A percentile compares a stretch with the other conserved stretches of the same genome.
phyloP scores from a whole-genome alignment of 2,329 filamentous ascomycete species.

The Sporothrix brunneoviolacea region DNA sequence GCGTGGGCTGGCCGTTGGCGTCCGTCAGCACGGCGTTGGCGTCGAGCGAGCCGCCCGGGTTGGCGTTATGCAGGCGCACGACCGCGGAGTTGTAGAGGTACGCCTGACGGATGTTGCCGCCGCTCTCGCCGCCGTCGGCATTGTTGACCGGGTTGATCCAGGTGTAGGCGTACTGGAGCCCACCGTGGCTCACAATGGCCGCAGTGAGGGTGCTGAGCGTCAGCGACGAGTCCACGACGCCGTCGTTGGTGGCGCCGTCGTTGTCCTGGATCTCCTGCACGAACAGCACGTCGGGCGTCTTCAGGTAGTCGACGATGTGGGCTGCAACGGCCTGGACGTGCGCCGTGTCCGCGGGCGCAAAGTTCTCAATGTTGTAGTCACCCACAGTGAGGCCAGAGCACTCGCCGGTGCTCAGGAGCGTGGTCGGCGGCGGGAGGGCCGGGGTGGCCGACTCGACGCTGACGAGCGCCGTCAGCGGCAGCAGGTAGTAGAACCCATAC shows the following conservation, averaged over 20 bases:
- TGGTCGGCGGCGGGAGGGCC: conserved; percentile 41
- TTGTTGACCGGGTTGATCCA: conserved; percentile 54
- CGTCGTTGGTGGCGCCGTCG: conserved; percentile 54
- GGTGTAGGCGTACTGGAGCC: conserved; percentile 50
- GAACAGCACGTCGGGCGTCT: conserved; percentile 58
- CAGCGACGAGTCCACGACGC: conserved; percentile 46
- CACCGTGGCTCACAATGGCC: conserved; percentile 43
- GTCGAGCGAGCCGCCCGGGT: conserved; percentile 47
- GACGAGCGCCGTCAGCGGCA: conserved; percentile 52
- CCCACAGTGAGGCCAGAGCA: conserved; percentile 59
- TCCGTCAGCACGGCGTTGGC: conserved; percentile 52
- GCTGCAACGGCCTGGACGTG: conserved; percentile 53
- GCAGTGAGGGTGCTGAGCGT: conserved; percentile 51
- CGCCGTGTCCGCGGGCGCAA: conserved; percentile 44
- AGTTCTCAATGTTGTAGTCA: conserved; percentile 65
- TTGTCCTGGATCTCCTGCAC: conserved; percentile 67
- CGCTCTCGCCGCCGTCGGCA: conserved; percentile 58
- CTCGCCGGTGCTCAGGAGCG: conserved; percentile 45
- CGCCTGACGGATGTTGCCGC: conserved; percentile 64
- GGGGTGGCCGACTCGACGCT: conserved; percentile 40
- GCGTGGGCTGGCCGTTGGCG: conserved; percentile 31
- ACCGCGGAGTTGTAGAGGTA: conserved; percentile 61
- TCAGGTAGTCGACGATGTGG: conserved; percentile 59
- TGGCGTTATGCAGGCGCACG: conserved; percentile 48
- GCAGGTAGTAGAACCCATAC: conserved; percentile 63